Evolutionary conservation across 2,329 filamentous ascomycete species (phyloP).

Genomic region (Pestalotiopsis sp.): DNA sequence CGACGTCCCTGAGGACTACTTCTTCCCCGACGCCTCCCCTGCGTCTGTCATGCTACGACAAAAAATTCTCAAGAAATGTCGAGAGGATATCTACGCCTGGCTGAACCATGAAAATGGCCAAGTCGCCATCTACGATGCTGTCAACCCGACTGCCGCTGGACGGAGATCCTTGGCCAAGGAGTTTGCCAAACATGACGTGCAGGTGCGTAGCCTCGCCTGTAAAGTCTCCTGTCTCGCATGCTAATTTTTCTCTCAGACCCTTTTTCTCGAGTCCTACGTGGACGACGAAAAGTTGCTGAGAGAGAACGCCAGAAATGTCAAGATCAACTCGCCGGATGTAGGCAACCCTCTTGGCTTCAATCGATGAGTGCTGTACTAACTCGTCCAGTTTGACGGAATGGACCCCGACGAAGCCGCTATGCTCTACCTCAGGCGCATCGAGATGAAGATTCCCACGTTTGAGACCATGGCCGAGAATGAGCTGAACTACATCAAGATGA

Average conservation of each 20-base stretch:
- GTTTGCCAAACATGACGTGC: conserved; percentile 95
- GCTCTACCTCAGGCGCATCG: conserved; percentile 87
- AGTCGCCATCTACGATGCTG: conserved; percentile 97
- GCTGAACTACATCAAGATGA: conserved; percentile 99
- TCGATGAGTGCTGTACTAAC: neutral
- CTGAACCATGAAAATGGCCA: conserved; percentile 97
- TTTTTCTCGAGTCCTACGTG: conserved; percentile 96
- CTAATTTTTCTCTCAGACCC: conserved; percentile 59
- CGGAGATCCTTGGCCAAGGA: conserved; percentile 88
- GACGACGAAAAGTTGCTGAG: conserved; percentile 91
- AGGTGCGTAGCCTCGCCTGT: conserved; percentile 51
- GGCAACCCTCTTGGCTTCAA: conserved; percentile 28
- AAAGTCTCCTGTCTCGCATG: neutral
- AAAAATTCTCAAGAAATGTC: conserved; percentile 96
- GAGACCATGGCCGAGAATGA: conserved; percentile 95
- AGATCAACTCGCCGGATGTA: conserved; percentile 95
- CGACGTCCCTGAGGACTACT: conserved; percentile 94
- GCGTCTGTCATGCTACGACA: conserved; percentile 91
- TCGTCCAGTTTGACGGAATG: conserved; percentile 79
- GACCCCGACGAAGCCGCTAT: conserved; percentile 88
- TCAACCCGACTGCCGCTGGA: conserved; percentile 85
- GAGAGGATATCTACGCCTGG: conserved; percentile 96
- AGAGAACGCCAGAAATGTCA: conserved; percentile 95
- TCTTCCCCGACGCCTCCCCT: conserved; percentile 92
- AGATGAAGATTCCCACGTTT: conserved; percentile 90